Base-by-base conservation (phyloP, 2,329 filamentous ascomycete genomes). In the Botrytis paeoniae region DNA sequence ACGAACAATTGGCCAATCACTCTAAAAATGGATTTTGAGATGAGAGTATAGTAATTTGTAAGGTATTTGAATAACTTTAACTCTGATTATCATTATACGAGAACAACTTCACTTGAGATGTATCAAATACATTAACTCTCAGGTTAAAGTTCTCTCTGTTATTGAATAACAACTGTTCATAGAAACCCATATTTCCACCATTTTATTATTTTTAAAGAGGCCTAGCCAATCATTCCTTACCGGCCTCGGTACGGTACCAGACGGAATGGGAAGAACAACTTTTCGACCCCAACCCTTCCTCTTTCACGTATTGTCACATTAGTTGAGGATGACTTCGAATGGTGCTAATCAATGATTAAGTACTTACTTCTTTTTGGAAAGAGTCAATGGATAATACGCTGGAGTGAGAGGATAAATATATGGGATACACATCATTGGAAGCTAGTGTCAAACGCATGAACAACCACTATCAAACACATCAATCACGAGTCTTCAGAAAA, bases 401-500 rank as follows among this genome's bases (percentile, higher is more conserved):
- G 6, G 12, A 54, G 12, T 12, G 25, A 16, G 25, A 54, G 43
- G 18, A 3, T 45, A 2, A 54, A 16, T n/a, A 25, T 16, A 54
- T 54, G 48, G 12, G 48, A 54, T 54, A n/a, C 25, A 16, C 0
- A 16, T 16, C 14, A 7, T 54, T 54, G 14, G 2, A n/a, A 16
- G 0, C 48, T 7, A 14, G 48, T 5, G 1, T 5, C 0, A 29
- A 16, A 54, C 8, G 22, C 9, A 48, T 12, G 22, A 54, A 29
- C 2, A 16, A 16, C 8, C 7, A 8, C 48, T 54, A 1, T 14
- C 25, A n/a, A n/a, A 54, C 1, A 54, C 14, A 45, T 3, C 3
- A n/a, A 20, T 9, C 6, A 16, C 48, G 2, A 29, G 12, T 29
- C 48, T 54, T n/a, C 0, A 5, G 25, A 0, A 16, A 0, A 0